phyloP scores from a whole-genome alignment of 2,329 filamentous ascomycete genomes.

The Paraphoma sp. region DNA sequence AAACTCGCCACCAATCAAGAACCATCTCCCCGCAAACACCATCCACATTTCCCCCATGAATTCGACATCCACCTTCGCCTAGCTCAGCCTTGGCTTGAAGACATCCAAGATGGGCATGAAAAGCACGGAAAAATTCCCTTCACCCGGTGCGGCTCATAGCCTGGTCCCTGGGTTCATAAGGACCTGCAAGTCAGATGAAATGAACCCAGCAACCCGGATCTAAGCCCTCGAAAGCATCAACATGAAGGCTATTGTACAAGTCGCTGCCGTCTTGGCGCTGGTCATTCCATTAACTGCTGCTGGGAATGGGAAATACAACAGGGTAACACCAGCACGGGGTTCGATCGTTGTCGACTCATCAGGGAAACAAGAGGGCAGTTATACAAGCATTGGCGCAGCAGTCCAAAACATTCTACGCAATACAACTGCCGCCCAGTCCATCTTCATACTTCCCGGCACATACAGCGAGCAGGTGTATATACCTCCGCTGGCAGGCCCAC shows the following conservation, averaged over 20 bases:
- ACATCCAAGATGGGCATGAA: not conserved
- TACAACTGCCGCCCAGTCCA: conserved; percentile 32
- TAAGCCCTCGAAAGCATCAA: not conserved
- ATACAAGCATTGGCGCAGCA: conserved; percentile 21
- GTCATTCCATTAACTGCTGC: not conserved
- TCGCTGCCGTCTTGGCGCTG: not conserved
- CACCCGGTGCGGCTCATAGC: not conserved
- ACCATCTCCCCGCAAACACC: not conserved
- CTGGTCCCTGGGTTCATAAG: not conserved
- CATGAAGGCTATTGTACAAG: not conserved
- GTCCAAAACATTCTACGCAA: conserved; percentile 16
- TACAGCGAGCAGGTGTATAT: conserved; percentile 66
- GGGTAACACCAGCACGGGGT: conserved; percentile 15
- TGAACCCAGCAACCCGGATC: too few species aligned
- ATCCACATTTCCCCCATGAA: not conserved
- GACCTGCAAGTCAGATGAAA: not conserved
- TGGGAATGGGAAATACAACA: conserved; percentile 14
- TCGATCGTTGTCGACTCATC: conserved; percentile 26
- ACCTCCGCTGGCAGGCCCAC: conserved; percentile 50
- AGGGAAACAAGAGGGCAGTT: conserved; percentile 17
- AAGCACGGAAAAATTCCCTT: not conserved
- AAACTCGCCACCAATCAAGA: conserved; percentile 14
- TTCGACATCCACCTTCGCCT: not conserved
- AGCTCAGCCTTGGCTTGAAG: not conserved
- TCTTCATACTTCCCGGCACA: conserved; percentile 65